Conservation (phyloP, 768 basidiomycete species). For the Omphalotus guepiniiformis region DNA sequence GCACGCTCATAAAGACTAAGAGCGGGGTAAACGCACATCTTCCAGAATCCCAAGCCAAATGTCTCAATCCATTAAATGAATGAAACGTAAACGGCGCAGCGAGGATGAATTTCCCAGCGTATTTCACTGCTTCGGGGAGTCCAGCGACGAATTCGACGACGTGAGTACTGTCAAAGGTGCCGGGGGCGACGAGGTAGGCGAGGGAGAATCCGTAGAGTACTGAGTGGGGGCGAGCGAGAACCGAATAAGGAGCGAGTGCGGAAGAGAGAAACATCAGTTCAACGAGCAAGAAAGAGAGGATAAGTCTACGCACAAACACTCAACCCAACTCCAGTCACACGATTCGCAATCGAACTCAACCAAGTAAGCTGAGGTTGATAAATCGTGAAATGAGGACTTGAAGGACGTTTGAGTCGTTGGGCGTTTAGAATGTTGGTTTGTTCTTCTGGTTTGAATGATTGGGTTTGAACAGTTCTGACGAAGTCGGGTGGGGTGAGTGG, state of each 20-base stretch:
- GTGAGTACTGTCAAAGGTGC: slow-evolving; percentile 55
- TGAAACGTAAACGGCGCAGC: slow-evolving; percentile 71
- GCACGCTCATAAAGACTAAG: not conserved
- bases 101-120: slow-evolving; percentile 50
- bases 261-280: slow-evolving; percentile 76
- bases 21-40: slow-evolving; percentile 45
- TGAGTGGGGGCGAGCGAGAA: slow-evolving; percentile 21
- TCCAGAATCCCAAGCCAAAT: slow-evolving; percentile 66
- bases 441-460: slow-evolving; percentile 60
- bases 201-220: slow-evolving; percentile 66
- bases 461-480: slow-evolving; percentile 44
- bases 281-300: not conserved
- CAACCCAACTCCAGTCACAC: slow-evolving; percentile 78
- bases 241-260: not conserved
- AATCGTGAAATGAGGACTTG: slow-evolving; percentile 93
- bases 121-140: slow-evolving; percentile 56
- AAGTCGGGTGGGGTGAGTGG: too few relatives aligned
- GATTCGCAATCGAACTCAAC: slow-evolving; percentile 81
- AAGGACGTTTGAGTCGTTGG: slow-evolving; percentile 86
- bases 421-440: slow-evolving; percentile 69
- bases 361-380: slow-evolving; percentile 95
- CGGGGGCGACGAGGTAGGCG: slow-evolving; percentile 60
- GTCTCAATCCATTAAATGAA: slow-evolving; percentile 64
- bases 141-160: slow-evolving; percentile 50
- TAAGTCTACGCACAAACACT: slow-evolving; percentile 61